These are phyloP conservation scores for Aspergillus indologenus DNA, from an alignment of 495 filamentous ascomycete genomes.

Conservation along the genomic window DNA sequence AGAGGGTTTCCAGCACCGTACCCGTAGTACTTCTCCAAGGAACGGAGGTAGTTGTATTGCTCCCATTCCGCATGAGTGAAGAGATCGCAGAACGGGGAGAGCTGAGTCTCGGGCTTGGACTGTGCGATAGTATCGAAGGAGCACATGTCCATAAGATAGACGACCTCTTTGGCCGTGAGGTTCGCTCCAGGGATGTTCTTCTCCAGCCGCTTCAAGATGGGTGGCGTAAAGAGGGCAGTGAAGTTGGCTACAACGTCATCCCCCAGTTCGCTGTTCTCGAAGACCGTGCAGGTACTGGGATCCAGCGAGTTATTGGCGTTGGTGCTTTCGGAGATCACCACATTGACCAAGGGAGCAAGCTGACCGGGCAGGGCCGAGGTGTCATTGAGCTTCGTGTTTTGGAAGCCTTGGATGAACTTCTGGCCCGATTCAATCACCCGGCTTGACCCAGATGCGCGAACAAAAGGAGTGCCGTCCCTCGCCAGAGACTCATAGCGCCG, in stretches of 20 bases:
- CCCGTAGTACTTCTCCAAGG: slow-evolving; percentile 76
- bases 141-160: slow-evolving; percentile 81
- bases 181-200: slow-evolving; percentile 56
- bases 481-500: slow-evolving; percentile 61
- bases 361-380: slow-evolving; percentile 27
- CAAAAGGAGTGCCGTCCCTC: slow-evolving; percentile 56
- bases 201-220: slow-evolving; percentile 63
- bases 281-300: slow-evolving; percentile 64
- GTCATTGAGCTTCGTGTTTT: slow-evolving; percentile 52
- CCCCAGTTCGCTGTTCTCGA: slow-evolving; percentile 49
- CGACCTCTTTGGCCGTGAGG: slow-evolving; percentile 54
- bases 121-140: slow-evolving; percentile 71
- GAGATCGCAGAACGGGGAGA: slow-evolving; percentile 67
- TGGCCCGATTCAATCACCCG: slow-evolving; percentile 72
- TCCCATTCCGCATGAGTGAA: slow-evolving; percentile 69
- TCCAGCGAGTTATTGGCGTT: slow-evolving; percentile 75
- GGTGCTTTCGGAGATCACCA: slow-evolving; percentile 61
- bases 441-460: slow-evolving; percentile 65
- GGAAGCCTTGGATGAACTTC: slow-evolving; percentile 71
- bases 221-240: slow-evolving; percentile 53
- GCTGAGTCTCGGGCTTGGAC: slow-evolving; percentile 25
- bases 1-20: slow-evolving; percentile 72
- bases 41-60: slow-evolving; percentile 72
- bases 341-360: slow-evolving; percentile 51
- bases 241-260: slow-evolving; percentile 51